Evolutionary conservation across 176 grass and related monocot genomes (phyloP).

Genomic region (Musa acuminata): DNA sequence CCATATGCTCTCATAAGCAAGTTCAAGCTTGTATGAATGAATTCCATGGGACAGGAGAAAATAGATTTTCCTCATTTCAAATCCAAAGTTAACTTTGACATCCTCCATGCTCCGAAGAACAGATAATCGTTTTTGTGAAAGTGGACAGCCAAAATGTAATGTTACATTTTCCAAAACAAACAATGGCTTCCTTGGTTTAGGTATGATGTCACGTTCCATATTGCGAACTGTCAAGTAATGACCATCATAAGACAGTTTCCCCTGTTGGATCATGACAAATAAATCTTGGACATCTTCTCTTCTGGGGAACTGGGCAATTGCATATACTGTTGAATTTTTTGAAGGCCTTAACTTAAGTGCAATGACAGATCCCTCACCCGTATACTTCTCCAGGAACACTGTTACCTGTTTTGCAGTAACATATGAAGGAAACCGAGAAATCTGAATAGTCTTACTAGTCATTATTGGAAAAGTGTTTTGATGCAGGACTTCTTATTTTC

Average conservation of each 20-base stretch:
- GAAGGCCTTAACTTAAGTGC: conserved; percentile 68
- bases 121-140: conserved; percentile 43
- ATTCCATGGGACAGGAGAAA: conserved; percentile 25
- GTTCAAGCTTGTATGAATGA: conserved; percentile 56
- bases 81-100: conserved; percentile 62
- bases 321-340: conserved; percentile 52
- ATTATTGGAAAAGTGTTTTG: conserved; percentile 20
- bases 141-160: conserved; percentile 57
- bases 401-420: conserved; percentile 38
- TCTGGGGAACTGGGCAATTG: conserved; percentile 56
- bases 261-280: conserved; percentile 1
- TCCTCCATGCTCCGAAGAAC: conserved; percentile 24
- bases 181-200: conserved; percentile 47
- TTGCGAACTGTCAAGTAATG: conserved; percentile 31
- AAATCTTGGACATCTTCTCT: conserved; percentile 34
- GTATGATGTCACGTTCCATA: conserved; percentile 52
- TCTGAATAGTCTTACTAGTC: conserved; percentile 40
- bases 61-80: conserved; percentile 59
- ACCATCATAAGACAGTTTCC: conserved; percentile 2
- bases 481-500: not conserved
- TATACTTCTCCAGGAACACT: conserved; percentile 37
- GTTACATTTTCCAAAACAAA: conserved; percentile 34
- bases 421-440: conserved; percentile 41
- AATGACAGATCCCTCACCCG: conserved; percentile 35
- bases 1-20: conserved; percentile 92